A percentile compares a stretch with the other conserved stretches of the same genome.
Conservation (phyloP, 179 eudicot genomes). For the Beta corolliflora region DNA sequence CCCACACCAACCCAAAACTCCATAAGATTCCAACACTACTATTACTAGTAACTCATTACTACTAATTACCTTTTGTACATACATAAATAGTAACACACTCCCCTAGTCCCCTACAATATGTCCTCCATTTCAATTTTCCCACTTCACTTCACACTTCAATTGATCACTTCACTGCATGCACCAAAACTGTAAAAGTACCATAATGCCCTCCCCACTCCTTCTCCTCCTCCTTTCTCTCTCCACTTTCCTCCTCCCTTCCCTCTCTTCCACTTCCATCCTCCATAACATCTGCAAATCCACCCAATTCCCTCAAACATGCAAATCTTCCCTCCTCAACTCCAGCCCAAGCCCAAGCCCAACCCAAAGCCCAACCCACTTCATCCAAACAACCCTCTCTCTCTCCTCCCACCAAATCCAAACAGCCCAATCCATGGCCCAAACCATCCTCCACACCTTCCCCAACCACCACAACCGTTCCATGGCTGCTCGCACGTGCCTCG, state of each 20-base stretch:
- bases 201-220: too few species aligned
- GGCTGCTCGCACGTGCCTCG: slow-evolving; percentile 61
- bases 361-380: slow-evolving; percentile 39
- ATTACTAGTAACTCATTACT: too few species aligned
- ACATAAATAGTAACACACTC: too few species aligned
- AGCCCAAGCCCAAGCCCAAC: too few species aligned
- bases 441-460: slow-evolving; percentile 49
- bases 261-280: slow-evolving; percentile 38
- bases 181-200: neutral
- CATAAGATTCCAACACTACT: too few species aligned
- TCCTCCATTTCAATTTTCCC: too few species aligned
- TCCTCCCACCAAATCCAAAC: slow-evolving; percentile 44
- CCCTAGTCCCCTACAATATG: too few species aligned
- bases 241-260: too few species aligned
- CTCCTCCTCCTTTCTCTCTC: too few species aligned
- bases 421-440: slow-evolving; percentile 47
- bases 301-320: slow-evolving; percentile 50
- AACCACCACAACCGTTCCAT: slow-evolving; percentile 57
- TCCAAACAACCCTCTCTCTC: slow-evolving; percentile 44
- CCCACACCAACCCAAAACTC: too few species aligned
- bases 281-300: slow-evolving; percentile 64
- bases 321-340: slow-evolving; percentile 27
- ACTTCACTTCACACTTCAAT: neutral
- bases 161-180: neutral
- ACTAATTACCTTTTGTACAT: too few species aligned